These are phyloP conservation scores for Fusarium tricinctum DNA, from an alignment of 2,329 filamentous ascomycete species.

Conservation along the genomic window DNA sequence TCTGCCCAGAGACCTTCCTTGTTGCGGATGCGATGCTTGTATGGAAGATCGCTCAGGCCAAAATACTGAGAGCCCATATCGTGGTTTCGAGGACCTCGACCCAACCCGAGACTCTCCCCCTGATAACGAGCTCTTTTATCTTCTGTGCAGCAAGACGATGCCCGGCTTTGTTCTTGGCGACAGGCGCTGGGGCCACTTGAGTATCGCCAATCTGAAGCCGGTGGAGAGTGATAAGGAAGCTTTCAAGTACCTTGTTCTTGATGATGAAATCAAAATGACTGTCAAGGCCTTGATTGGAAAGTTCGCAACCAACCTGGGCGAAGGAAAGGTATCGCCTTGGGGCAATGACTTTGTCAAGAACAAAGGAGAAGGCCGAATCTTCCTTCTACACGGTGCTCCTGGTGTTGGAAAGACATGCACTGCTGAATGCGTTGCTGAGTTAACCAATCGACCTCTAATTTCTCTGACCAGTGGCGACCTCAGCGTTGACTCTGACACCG, in stretches of 20 bases:
- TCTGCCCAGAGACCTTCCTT: slow-evolving; percentile 58
- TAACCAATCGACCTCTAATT: slow-evolving; percentile 65
- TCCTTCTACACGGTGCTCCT: slow-evolving; percentile 66
- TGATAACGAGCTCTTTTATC: slow-evolving; percentile 60
- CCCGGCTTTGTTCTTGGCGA: slow-evolving; percentile 62
- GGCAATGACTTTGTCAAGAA: slow-evolving; percentile 63
- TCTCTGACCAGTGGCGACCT: slow-evolving; percentile 66
- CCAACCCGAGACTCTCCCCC: slow-evolving; percentile 56
- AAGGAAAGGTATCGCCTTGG: slow-evolving; percentile 61
- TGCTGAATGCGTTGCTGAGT: slow-evolving; percentile 67
- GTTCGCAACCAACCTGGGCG: slow-evolving; percentile 56
- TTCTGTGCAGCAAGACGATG: slow-evolving; percentile 60
- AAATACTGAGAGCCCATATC: slow-evolving; percentile 52
- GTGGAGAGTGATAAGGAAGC: slow-evolving; percentile 62
- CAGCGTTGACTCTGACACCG: slow-evolving; percentile 54
- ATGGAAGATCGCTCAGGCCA: slow-evolving; percentile 31
- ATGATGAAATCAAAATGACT: slow-evolving; percentile 63
- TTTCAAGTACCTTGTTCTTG: slow-evolving; percentile 65
- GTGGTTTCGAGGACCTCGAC: slow-evolving; percentile 59
- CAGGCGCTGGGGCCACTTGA: slow-evolving; percentile 61
- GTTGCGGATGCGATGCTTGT: slow-evolving; percentile 60
- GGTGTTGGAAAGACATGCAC: slow-evolving; percentile 72
- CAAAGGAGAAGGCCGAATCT: slow-evolving; percentile 65
- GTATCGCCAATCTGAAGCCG: slow-evolving; percentile 56
- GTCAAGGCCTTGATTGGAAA: slow-evolving; percentile 64